phyloP scores from a whole-genome alignment of 2,329 filamentous ascomycete species.

The Colletotrichum scovillei region DNA sequence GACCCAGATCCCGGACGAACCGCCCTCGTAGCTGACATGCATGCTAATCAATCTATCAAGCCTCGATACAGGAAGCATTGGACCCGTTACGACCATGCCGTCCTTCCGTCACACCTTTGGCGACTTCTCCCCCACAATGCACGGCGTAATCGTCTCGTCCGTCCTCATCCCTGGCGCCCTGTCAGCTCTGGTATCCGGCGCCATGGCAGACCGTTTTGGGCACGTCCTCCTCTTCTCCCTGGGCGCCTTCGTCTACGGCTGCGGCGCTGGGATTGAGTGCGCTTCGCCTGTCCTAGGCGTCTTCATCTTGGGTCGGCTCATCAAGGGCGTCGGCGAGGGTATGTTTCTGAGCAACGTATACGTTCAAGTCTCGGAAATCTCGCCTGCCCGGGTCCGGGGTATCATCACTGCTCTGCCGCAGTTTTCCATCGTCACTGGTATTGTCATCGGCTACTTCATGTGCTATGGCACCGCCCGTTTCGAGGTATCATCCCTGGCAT shows the following conservation, averaged over 20 bases:
- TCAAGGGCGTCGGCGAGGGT: slow-evolving; percentile 69
- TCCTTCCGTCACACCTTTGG: slow-evolving; percentile 63
- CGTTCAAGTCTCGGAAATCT: slow-evolving; percentile 70
- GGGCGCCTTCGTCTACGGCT: slow-evolving; percentile 61
- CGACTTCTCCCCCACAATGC: slow-evolving; percentile 62
- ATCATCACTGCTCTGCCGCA: slow-evolving; percentile 64
- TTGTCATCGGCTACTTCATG: slow-evolving; percentile 68
- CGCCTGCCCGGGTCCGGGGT: slow-evolving; percentile 62
- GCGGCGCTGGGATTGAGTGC: slow-evolving; percentile 59
- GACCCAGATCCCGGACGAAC: no score
- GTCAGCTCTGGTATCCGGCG: slow-evolving; percentile 68
- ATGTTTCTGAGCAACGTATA: slow-evolving; percentile 64
- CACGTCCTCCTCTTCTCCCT: slow-evolving; percentile 62
- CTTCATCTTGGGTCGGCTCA: slow-evolving; percentile 65
- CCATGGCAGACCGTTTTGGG: slow-evolving; percentile 65
- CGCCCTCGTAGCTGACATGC: background rate
- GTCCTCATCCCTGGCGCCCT: slow-evolving; percentile 70
- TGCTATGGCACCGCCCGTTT: slow-evolving; percentile 67
- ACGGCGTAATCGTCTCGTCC: slow-evolving; percentile 69
- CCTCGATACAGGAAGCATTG: slow-evolving; percentile 63
- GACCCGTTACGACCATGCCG: slow-evolving; percentile 69
- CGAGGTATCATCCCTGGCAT: slow-evolving; percentile 57
- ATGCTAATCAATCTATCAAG: slow-evolving; percentile 19
- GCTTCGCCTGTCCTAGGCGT: slow-evolving; percentile 53
- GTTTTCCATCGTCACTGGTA: slow-evolving; percentile 61